A percentile compares a stretch with the other conserved stretches of the same genome.
Conservation (phyloP, 2,329 filamentous ascomycete species). For the Fragosphaeria purpurea region DNA sequence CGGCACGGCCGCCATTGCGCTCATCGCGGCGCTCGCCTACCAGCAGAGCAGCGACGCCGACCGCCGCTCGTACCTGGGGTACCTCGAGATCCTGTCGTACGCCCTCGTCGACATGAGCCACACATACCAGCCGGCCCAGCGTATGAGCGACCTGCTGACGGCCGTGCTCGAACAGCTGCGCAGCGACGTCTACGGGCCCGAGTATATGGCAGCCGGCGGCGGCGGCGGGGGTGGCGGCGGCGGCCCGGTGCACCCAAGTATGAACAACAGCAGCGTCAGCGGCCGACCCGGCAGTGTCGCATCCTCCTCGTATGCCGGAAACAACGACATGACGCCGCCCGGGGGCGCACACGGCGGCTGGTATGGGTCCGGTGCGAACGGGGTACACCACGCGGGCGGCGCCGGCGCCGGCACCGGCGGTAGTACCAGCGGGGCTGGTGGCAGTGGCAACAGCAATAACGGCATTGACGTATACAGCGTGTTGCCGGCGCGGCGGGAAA, state of each 20-base stretch:
- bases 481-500: constrained; percentile 22
- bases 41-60: constrained; percentile 24
- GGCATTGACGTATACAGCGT: constrained; percentile 14
- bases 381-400: too few relatives aligned
- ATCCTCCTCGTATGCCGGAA: not conserved
- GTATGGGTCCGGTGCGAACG: too few relatives aligned
- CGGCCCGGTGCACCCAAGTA: too few relatives aligned
- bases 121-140: constrained; percentile 42
- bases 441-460: constrained; percentile 6
- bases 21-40: constrained; percentile 38
- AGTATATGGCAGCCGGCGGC: not conserved
- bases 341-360: too few relatives aligned
- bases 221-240: not conserved
- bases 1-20: constrained; percentile 42
- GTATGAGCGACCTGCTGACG: constrained; percentile 42
- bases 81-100: constrained; percentile 42
- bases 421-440: not conserved
- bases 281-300: constrained; percentile 1
- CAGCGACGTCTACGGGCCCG: constrained; percentile 16
- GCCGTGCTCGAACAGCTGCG: constrained; percentile 41
- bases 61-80: constrained; percentile 29
- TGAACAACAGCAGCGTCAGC: not conserved
- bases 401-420: not conserved
- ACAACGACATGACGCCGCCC: not conserved
- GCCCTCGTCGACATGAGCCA: constrained; percentile 42